Percentiles rank a stretch among this genome's conserved stretches.
These are phyloP conservation scores for Globisporangium nagaii DNA, from an alignment of 352 stramenopile species.

Conservation along the genomic window DNA sequence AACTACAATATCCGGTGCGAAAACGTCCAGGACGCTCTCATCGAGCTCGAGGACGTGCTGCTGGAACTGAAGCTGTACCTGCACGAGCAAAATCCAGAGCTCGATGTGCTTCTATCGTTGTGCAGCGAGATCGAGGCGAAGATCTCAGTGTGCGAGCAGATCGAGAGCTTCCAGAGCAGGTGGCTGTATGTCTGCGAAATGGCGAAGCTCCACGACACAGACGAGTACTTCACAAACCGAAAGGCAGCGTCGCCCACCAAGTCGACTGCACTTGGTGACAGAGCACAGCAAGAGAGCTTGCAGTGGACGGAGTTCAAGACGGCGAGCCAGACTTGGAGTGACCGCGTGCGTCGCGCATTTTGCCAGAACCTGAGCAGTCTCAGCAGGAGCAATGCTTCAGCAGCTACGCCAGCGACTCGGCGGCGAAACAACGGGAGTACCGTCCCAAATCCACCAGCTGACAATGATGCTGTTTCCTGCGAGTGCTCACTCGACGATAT, in stretches of 20 bases:
- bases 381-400: not conserved
- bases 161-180: constrained; percentile 36
- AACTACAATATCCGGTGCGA: constrained; percentile 38
- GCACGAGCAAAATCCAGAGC: constrained; percentile 34
- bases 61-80: constrained; percentile 31
- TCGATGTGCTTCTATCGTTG: constrained; percentile 25
- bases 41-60: constrained; percentile 26
- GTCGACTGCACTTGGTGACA: constrained; percentile 2
- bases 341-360: constrained; percentile 7
- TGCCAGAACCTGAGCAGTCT: not conserved
- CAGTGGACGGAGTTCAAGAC: constrained; percentile 11
- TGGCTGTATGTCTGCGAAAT: constrained; percentile 42
- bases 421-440: not conserved
- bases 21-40: constrained; percentile 20
- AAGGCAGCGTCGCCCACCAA: constrained; percentile 1
- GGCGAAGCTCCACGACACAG: constrained; percentile 47
- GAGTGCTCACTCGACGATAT: constrained; percentile 34
- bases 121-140: constrained; percentile 27
- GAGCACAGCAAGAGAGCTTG: constrained; percentile 11
- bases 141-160: constrained; percentile 23
- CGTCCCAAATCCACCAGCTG: not conserved
- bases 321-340: constrained; percentile 4
- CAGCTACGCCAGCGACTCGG: not conserved
- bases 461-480: constrained; percentile 11
- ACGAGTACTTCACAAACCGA: constrained; percentile 47